Percentiles rank a stretch among this genome's conserved stretches.
Conservation (phyloP, 139 green algal species). For the Tetradesmus lagerheimii region DNA sequence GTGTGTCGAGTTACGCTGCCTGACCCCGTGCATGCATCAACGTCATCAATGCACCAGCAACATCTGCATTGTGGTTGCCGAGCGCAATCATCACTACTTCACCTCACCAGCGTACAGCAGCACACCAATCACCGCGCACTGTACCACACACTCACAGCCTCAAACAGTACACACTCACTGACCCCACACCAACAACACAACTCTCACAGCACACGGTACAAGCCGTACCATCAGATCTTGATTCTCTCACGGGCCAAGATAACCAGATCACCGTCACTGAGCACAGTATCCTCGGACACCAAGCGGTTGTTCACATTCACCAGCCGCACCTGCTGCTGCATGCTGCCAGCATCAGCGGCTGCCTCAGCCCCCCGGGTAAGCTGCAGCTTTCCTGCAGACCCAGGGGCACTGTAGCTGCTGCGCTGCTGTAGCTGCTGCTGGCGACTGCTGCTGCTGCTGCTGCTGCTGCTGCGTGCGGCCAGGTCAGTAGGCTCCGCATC, state of each 20-base stretch:
- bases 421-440: not conserved
- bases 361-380: not conserved
- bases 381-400: not conserved
- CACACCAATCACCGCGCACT: too few relatives aligned
- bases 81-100: too few relatives aligned
- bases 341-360: not conserved
- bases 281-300: slow-evolving; percentile 76
- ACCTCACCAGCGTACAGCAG: too few relatives aligned
- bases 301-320: slow-evolving; percentile 94
- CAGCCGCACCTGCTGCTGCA: slow-evolving; percentile 44
- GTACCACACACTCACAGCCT: too few relatives aligned
- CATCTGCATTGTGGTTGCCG: too few relatives aligned
- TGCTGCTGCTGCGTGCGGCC: not conserved
- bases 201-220: not conserved
- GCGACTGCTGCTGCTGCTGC: not conserved
- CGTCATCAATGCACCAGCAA: too few relatives aligned
- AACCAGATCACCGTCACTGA: slow-evolving; percentile 89
- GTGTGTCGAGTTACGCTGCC: too few relatives aligned
- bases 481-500: not conserved
- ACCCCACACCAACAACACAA: not conserved
- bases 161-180: not conserved
- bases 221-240: slow-evolving; percentile 66
- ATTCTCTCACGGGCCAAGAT: slow-evolving; percentile 77
- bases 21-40: too few relatives aligned
- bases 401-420: not conserved